phyloP scores from a whole-genome alignment of 768 basidiomycete genomes.

The Amanita rimosa region DNA sequence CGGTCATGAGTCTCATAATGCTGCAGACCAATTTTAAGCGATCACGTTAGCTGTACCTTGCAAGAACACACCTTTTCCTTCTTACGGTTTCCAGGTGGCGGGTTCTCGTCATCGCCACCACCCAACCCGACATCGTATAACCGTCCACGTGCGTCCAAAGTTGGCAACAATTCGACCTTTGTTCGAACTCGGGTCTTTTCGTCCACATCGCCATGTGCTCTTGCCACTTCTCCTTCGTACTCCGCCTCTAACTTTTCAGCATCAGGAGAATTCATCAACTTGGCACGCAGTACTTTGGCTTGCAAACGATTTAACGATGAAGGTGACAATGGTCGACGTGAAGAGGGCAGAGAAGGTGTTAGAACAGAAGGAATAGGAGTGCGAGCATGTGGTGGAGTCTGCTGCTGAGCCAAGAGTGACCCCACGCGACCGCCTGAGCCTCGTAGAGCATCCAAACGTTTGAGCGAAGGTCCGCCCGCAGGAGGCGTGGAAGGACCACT shows the following conservation, averaged over 20 bases:
- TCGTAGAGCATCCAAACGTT: conserved; percentile 50
- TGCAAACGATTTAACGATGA: conserved; percentile 87
- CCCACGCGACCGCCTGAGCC: neutral
- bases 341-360: conserved; percentile 45
- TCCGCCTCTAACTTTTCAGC: conserved; percentile 72
- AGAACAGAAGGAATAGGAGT: conserved; percentile 91
- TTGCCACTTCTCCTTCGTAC: conserved; percentile 64
- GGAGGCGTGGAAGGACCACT: conserved; percentile 56
- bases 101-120: conserved; percentile 36
- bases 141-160: conserved; percentile 71
- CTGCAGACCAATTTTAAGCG: conserved; percentile 3
- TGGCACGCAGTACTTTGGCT: conserved; percentile 86
- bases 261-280: conserved; percentile 71
- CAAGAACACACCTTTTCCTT: conserved; percentile 49
- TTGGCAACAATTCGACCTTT: conserved; percentile 79
- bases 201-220: conserved; percentile 31
- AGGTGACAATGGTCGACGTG: conserved; percentile 46
- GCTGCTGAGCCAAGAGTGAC: conserved; percentile 36
- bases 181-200: conserved; percentile 34
- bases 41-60: neutral
- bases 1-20: conserved; percentile 84
- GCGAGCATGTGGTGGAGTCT: conserved; percentile 49
- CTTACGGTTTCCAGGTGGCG: conserved; percentile 61
- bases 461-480: conserved; percentile 28
- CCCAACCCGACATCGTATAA: conserved; percentile 88